A percentile compares a stretch with the other conserved stretches of the same genome.
phyloP scores from a whole-genome alignment of 768 basidiomycete genomes.

The Nevesoporus exiguus region DNA sequence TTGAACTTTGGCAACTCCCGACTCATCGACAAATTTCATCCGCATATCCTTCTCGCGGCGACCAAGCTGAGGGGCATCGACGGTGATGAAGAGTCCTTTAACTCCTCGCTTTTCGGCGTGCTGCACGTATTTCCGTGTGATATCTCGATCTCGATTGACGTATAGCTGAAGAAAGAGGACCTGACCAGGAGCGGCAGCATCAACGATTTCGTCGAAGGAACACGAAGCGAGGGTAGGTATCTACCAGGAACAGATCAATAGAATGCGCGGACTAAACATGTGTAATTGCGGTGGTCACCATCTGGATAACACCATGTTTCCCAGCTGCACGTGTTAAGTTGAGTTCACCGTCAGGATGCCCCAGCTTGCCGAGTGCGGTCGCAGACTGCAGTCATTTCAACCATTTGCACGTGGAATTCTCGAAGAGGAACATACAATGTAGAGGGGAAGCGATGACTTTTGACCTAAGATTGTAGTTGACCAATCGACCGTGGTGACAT shows the following conservation, averaged over 20 bases:
- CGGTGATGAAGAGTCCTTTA: slow-evolving; percentile 90
- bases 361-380: background rate
- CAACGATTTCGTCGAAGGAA: slow-evolving; percentile 88
- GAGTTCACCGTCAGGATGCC: slow-evolving; percentile 80
- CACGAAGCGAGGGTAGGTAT: slow-evolving; percentile 92
- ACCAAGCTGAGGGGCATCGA: slow-evolving; percentile 92
- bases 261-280: background rate
- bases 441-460: slow-evolving; percentile 67
- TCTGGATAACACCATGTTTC: slow-evolving; percentile 62
- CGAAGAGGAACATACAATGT: slow-evolving; percentile 25
- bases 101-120: slow-evolving; percentile 86
- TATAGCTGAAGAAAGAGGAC: slow-evolving; percentile 81
- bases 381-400: slow-evolving; percentile 22
- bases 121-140: slow-evolving; percentile 76
- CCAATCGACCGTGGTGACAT: slow-evolving; percentile 80
- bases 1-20: slow-evolving; percentile 24
- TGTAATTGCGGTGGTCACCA: slow-evolving; percentile 38
- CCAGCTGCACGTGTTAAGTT: slow-evolving; percentile 76
- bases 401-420: background rate
- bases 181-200: slow-evolving; percentile 74
- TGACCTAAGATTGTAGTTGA: slow-evolving; percentile 80
- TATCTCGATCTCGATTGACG: slow-evolving; percentile 84
- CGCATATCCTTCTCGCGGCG: slow-evolving; percentile 93
- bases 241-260: slow-evolving; percentile 52
- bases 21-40: slow-evolving; percentile 83